These are phyloP conservation scores for Clarireedia paspali DNA, from an alignment of 2,329 filamentous ascomycete genomes.

Conservation along the genomic window DNA sequence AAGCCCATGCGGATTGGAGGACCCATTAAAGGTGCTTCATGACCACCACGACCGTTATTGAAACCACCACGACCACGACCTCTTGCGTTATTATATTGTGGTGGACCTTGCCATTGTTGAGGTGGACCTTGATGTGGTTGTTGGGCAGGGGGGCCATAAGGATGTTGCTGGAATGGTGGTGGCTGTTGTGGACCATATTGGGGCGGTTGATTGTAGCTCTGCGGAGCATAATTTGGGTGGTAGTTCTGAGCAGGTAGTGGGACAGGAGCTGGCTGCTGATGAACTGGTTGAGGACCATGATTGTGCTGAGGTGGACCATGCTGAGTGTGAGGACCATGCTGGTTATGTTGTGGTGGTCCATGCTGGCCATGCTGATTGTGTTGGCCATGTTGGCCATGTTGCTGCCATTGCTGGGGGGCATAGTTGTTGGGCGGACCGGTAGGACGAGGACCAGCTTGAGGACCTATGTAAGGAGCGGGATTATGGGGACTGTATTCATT, in stretches of 20 bases:
- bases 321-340: conserved; percentile 12
- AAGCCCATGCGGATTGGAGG: conserved; percentile 48
- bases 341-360: conserved; percentile 14
- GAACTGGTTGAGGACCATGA: conserved; percentile 25
- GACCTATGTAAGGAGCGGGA: conserved; percentile 28
- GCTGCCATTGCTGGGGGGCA: conserved; percentile 24
- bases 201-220: conserved; percentile 38
- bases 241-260: conserved; percentile 47
- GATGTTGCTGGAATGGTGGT: conserved; percentile 22
- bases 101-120: conserved; percentile 34
- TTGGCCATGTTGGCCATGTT: conserved; percentile 13
- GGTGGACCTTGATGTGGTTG: conserved; percentile 30
- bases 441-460: conserved; percentile 24
- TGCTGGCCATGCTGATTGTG: conserved; percentile 9
- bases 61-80: conserved; percentile 30
- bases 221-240: conserved; percentile 51
- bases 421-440: conserved; percentile 17
- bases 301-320: conserved; percentile 17
- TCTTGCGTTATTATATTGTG: conserved; percentile 30
- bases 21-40: conserved; percentile 41
- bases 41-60: conserved; percentile 36
- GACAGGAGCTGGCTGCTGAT: conserved; percentile 26
- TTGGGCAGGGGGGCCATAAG: conserved; percentile 31
- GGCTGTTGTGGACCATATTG: conserved; percentile 30
- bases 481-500: conserved; percentile 25